Base-by-base conservation (phyloP, 164 flowering plant genomes). In the Stephania yunnanensis region DNA sequence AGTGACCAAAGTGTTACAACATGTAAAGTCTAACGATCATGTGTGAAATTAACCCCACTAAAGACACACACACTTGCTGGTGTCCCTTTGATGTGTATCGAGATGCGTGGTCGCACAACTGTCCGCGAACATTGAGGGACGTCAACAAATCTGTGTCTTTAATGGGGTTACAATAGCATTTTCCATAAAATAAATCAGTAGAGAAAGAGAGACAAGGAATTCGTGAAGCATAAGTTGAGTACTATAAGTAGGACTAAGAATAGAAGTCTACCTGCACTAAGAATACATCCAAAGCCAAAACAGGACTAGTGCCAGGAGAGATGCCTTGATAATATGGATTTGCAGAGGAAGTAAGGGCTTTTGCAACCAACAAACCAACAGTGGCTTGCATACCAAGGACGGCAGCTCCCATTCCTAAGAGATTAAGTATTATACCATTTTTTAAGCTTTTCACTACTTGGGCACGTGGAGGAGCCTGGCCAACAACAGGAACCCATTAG, bases 301-400 rank as follows among this genome's bases (percentile, higher is more conserved):
- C 99, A 69, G 99, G 99, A 73, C 88, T 96, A 71, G 73, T 82
- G 9, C 98, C 98, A 76, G 97, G 97, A 74, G 97, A 25, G 30
- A 83, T 70, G 52, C 94, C 91, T 82, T 89, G 97, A 80, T 91
- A 89, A 76, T 85, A 96, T 25, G 98, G 99, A 82, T 82, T 88
- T 31, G 91, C 90, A 31, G 98, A 88, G 76, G 98, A 79, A 66
- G 99, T 93, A 45, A 96, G 91, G 72, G 97, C 97, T 82, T 96
- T 96, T 9, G 94, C 99, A 77, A 94, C 97, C 83, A 96, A 81
- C 71, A 82, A 72, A 22, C 99, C 99, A 30, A 94, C 96, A 2
- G 97, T 96, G n/a, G 98, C 97, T 89, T 88, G 99, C 97, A 96
- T 89, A 69, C 99, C 98, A 73, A 94, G 89, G 72, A 96, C 76